A percentile compares a stretch with the other conserved stretches of the same genome.
Conservation (phyloP, 768 basidiomycete species). For the Leccinum longicurvipes region DNA sequence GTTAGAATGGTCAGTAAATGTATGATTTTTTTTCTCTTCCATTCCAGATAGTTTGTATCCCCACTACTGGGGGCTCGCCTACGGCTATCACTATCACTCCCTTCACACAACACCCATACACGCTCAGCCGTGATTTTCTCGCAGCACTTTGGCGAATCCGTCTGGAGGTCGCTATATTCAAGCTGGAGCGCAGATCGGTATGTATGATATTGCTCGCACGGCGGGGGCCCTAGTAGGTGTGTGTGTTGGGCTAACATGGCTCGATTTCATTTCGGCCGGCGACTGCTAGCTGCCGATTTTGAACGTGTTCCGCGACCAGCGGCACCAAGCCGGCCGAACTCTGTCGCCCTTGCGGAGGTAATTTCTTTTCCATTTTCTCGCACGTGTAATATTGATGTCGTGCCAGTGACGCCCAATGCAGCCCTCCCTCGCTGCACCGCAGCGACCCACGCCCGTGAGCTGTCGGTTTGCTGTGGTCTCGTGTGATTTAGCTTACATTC, state of each 20-base stretch:
- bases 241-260: not conserved
- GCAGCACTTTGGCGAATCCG: conserved; percentile 16
- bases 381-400: not conserved
- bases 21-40: not conserved
- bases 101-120: not conserved
- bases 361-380: not conserved
- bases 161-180: conserved; percentile 19
- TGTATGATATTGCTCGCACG: not conserved
- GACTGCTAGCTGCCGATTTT: conserved; percentile 17
- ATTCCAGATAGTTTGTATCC: not conserved
- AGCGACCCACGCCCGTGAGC: not conserved
- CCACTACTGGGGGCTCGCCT: not conserved
- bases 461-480: not conserved
- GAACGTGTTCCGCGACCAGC: conserved; percentile 14
- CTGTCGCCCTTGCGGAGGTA: conserved; percentile 5
- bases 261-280: not conserved
- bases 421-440: not conserved
- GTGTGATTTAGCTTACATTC: not conserved
- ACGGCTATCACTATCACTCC: not conserved
- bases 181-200: conserved; percentile 22
- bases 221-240: not conserved
- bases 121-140: conserved; percentile 5
- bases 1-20: not conserved
- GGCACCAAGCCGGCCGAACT: not conserved
- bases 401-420: not conserved